Conservation (phyloP, 2,329 filamentous ascomycete species). For the Stachybotrys chlorohalonatus region DNA sequence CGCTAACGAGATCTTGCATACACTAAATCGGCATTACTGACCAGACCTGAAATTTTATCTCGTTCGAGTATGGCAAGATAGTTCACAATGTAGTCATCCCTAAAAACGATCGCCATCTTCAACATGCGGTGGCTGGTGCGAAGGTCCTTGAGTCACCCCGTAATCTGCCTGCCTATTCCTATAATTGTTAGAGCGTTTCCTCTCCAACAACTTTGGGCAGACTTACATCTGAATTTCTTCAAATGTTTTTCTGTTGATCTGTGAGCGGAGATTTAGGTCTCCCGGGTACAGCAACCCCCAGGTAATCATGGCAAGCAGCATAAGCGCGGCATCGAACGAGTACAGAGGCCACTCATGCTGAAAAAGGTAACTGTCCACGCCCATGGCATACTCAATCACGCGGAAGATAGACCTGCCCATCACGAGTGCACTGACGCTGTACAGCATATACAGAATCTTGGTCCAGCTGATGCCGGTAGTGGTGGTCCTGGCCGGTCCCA, state of each 20-base stretch:
- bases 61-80: no score
- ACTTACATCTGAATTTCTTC: not conserved
- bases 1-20: no score
- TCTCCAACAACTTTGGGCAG: not conserved
- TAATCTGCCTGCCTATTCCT: not conserved
- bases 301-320: not conserved
- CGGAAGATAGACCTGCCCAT: not conserved
- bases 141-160: not conserved
- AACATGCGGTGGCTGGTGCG: not conserved
- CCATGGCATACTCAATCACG: not conserved
- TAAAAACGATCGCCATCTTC: not conserved
- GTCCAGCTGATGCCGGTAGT: not conserved
- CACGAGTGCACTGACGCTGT: not conserved
- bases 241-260: not conserved
- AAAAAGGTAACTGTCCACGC: conserved; percentile 1
- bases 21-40: no score
- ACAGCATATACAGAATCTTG: not conserved
- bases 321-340: not conserved
- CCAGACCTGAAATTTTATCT: no score
- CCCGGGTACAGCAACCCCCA: conserved; percentile 7
- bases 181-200: not conserved
- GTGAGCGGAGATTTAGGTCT: not conserved
- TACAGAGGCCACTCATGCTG: conserved; percentile 1
- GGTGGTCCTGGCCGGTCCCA: not conserved
- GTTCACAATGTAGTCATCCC: no score